Evolutionary conservation across 441 rosid genomes (phyloP).

Genomic region (Raphanus hybrid): DNA sequence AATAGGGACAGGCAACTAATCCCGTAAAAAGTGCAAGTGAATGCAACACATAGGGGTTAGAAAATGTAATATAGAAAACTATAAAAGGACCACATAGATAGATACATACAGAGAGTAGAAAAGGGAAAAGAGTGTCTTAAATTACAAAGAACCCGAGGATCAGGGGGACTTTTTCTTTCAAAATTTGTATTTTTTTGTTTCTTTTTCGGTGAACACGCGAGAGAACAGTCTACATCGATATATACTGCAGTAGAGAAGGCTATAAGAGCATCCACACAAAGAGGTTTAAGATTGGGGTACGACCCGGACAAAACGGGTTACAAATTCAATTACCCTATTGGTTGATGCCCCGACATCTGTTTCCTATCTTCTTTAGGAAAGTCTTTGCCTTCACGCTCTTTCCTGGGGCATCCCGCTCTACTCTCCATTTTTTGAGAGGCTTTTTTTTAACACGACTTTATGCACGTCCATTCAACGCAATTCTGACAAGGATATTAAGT

Average conservation of each 20-base stretch:
- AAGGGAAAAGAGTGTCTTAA: constrained; percentile 49
- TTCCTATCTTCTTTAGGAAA: constrained; percentile 47
- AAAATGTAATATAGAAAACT: constrained; percentile 11
- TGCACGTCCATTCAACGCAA: too few relatives aligned
- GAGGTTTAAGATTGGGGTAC: constrained; percentile 19
- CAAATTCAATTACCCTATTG: constrained; percentile 52
- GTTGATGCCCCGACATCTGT: constrained; percentile 27
- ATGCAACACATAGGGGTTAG: constrained; percentile 20
- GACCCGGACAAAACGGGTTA: constrained; percentile 80
- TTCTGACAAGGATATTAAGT: too few relatives aligned
- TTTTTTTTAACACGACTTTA: too few relatives aligned
- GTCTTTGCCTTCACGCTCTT: constrained; percentile 29
- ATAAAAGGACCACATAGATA: constrained; percentile 23
- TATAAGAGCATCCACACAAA: constrained; percentile 9
- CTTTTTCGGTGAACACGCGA: constrained; percentile 33
- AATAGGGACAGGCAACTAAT: constrained; percentile 19
- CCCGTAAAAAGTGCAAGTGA: constrained; percentile 20
- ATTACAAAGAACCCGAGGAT: constrained; percentile 57
- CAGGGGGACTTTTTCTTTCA: constrained; percentile 36
- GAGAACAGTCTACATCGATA: constrained; percentile 34
- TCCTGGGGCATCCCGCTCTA: constrained; percentile 13
- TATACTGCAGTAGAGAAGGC: constrained; percentile 28
- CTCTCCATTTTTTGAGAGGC: constrained; percentile 10
- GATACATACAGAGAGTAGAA: not conserved
- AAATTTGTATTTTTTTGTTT: not conserved